A percentile compares a stretch with the other conserved stretches of the same genome.
Evolutionary conservation across 768 basidiomycete genomes (phyloP).

Genomic region (Auricularia heimuer): DNA sequence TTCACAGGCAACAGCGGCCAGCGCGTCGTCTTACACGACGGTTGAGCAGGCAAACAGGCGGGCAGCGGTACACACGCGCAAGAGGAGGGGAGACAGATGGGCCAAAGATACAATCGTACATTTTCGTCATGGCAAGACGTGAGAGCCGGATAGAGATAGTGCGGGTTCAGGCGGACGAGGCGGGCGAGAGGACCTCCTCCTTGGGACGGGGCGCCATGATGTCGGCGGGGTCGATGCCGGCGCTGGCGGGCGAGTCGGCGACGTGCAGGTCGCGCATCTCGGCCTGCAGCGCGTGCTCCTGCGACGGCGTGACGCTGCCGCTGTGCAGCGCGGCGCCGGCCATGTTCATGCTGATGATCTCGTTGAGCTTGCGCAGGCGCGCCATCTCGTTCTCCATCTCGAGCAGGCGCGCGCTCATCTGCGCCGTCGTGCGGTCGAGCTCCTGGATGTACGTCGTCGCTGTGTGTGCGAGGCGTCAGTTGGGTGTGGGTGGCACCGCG

Average conservation of each 20-base stretch:
- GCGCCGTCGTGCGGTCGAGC: conserved; percentile 63
- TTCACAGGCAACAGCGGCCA: too few relatives aligned
- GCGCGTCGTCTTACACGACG: too few relatives aligned
- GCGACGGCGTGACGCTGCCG: conserved; percentile 21
- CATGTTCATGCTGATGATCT: conserved; percentile 67
- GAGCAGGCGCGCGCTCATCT: conserved; percentile 57
- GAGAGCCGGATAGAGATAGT: too few relatives aligned
- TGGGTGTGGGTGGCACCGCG: too few relatives aligned
- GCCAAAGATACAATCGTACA: too few relatives aligned
- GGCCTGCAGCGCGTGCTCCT: background rate
- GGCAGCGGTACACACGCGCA: too few relatives aligned
- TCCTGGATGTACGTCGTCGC: conserved; percentile 71
- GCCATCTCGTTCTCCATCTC: conserved; percentile 59
- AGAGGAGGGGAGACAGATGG: too few relatives aligned
- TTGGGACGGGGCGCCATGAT: background rate
- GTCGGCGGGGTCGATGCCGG: background rate
- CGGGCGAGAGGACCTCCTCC: background rate
- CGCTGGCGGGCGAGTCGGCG: background rate
- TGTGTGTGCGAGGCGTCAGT: conserved; percentile 16
- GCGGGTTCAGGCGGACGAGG: background rate
- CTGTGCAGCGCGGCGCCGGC: conserved; percentile 25
- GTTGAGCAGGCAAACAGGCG: too few relatives aligned
- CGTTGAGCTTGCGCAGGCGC: conserved; percentile 65
- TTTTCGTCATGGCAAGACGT: too few relatives aligned
- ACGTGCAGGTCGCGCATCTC: background rate